Evolutionary conservation across 2,329 filamentous ascomycete species (phyloP), one percentile per base, ranked within the genome.

Genomic region (Clarireedia homoeocarpa): DNA sequence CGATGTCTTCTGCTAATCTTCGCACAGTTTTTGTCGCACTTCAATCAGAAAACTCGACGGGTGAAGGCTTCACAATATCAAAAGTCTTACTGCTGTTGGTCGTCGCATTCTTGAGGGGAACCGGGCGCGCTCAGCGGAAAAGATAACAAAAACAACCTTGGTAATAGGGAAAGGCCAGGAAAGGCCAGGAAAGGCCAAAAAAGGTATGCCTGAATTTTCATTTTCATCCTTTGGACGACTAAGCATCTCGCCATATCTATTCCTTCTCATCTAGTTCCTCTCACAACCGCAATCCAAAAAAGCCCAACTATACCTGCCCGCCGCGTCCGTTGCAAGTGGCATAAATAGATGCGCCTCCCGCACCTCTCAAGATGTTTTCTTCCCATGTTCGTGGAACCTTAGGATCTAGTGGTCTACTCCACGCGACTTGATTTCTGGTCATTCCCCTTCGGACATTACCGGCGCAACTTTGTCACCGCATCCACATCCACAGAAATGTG

Each of bases 341-440:
- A 55, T n/a, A 42, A 51, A 51, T 42, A 51, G 24, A 36, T 42
- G 53, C 53, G 38, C 46, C 47, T 51, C 26, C 30, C 39, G 14
- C 47, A 36, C 53, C 15, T 42, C 30, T 48, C 26, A 23, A 36
- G 36, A 55, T 61, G 58, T 56, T 56, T 56, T 57, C 52, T 62
- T 48, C 58, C 46, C 58, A 23, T 48, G 44, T 59, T 58, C 50
- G 63, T 65, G 62, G 48, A 62, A 65, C 63, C 51, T 44, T 34
- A 53, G 45, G 53, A 58, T 57, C 53, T 57, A 58, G 53, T 58
- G 53, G 56, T 60, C 54, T 38, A 55, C 59, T 61, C 59, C 63
- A 66, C 63, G 62, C 62, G 63, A 66, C 62, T 60, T 62, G 63
- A 58, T 62, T 65, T 65, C 63, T 60, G 58, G 58, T 63, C 59